These are phyloP conservation scores for Rhynchosporium secalis DNA, from an alignment of 2,329 filamentous ascomycete species.

Conservation along the genomic window DNA sequence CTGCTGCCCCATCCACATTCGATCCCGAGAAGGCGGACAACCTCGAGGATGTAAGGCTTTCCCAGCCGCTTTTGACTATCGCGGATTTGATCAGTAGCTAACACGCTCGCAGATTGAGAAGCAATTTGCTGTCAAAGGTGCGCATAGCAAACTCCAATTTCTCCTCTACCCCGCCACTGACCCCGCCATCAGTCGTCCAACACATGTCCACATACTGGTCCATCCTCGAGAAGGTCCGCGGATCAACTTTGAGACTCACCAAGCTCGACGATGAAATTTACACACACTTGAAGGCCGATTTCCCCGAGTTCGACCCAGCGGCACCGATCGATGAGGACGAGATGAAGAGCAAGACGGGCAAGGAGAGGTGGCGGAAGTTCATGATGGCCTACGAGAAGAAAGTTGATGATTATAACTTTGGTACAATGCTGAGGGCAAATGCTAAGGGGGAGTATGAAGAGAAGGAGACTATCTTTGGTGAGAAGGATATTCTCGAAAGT, in stretches of 20 bases:
- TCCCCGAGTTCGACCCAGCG: slow-evolving; percentile 88
- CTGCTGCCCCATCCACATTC: slow-evolving; percentile 43
- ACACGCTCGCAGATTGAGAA: slow-evolving; percentile 79
- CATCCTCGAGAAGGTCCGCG: slow-evolving; percentile 86
- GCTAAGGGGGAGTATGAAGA: slow-evolving; percentile 83
- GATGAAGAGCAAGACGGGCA: slow-evolving; percentile 97
- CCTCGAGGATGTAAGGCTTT: slow-evolving; percentile 61
- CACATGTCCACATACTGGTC: slow-evolving; percentile 98
- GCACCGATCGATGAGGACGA: slow-evolving; percentile 82
- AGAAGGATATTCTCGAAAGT: slow-evolving; percentile 32
- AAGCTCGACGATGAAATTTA: slow-evolving; percentile 95
- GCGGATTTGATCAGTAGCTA: slow-evolving; percentile 18
- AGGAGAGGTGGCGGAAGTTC: slow-evolving; percentile 93
- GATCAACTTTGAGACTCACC: slow-evolving; percentile 86
- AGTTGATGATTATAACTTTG: slow-evolving; percentile 97
- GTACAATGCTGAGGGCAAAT: slow-evolving; percentile 82
- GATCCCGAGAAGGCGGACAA: slow-evolving; percentile 66
- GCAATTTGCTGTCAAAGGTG: slow-evolving; percentile 97
- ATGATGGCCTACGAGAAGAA: slow-evolving; percentile 92
- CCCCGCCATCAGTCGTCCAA: slow-evolving; percentile 65
- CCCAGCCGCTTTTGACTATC: slow-evolving; percentile 8
- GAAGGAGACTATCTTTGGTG: slow-evolving; percentile 89
- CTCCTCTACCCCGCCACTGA: slow-evolving; percentile 31
- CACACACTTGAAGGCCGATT: slow-evolving; percentile 81
- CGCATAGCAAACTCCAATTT: slow-evolving; percentile 1